Conservation (phyloP, 2,329 filamentous ascomycete species). For the Pyricularia sp. region DNA sequence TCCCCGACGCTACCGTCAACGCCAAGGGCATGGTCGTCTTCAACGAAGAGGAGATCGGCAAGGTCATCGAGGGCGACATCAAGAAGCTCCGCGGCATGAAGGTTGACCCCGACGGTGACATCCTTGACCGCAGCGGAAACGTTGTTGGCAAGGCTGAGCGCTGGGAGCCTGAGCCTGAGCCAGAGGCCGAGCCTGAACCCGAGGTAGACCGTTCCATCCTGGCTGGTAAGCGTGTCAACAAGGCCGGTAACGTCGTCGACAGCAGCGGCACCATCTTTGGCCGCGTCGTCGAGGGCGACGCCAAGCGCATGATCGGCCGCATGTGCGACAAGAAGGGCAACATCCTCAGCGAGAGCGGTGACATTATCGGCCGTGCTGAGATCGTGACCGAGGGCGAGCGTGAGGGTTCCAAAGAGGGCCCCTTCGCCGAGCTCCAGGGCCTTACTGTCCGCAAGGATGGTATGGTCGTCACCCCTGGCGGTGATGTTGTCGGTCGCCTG, state of each 20-base stretch:
- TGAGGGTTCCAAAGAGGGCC: slow-evolving; percentile 53
- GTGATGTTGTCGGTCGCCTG: slow-evolving; percentile 64
- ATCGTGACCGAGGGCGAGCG: slow-evolving; percentile 59
- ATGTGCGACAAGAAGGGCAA: slow-evolving; percentile 66
- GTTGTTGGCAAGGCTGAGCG: slow-evolving; percentile 58
- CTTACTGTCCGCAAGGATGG: slow-evolving; percentile 61
- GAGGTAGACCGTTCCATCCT: slow-evolving; percentile 49
- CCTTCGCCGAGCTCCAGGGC: slow-evolving; percentile 57
- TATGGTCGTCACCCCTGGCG: slow-evolving; percentile 55
- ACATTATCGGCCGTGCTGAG: slow-evolving; percentile 59
- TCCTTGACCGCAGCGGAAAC: slow-evolving; percentile 59
- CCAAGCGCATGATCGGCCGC: slow-evolving; percentile 53
- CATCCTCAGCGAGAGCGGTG: slow-evolving; percentile 63
- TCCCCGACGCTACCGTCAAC: slow-evolving; percentile 43
- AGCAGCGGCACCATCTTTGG: slow-evolving; percentile 47
- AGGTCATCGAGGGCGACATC: slow-evolving; percentile 53
- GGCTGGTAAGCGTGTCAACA: slow-evolving; percentile 64
- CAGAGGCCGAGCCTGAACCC: slow-evolving; percentile 32
- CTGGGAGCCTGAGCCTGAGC: slow-evolving; percentile 43
- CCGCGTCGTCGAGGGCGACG: slow-evolving; percentile 57
- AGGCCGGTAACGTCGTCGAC: slow-evolving; percentile 55
- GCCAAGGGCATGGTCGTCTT: slow-evolving; percentile 42
- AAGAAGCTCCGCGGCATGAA: slow-evolving; percentile 55
- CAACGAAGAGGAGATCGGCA: slow-evolving; percentile 43
- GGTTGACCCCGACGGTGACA: slow-evolving; percentile 61